These are phyloP conservation scores for Mycena citricolor DNA, from an alignment of 1,284 basidiomycete species.

Conservation along the genomic window DNA sequence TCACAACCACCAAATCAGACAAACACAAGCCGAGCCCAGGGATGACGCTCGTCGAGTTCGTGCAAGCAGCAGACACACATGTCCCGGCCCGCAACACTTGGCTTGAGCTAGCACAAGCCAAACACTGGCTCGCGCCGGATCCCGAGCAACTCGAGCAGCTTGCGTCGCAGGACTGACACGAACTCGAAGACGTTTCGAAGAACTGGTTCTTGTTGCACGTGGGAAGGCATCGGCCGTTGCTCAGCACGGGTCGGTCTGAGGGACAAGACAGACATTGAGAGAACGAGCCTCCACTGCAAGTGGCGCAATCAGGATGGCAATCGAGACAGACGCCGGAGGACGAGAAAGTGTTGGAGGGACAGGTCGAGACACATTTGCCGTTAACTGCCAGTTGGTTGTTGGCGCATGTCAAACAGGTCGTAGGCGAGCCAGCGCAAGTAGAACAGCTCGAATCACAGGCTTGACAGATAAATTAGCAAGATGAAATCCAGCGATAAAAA, in stretches of 20 bases:
- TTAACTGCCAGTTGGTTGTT: slow-evolving; percentile 61
- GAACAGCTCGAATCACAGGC: slow-evolving; percentile 75
- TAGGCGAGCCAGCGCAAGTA: slow-evolving; percentile 63
- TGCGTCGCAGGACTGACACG: slow-evolving; percentile 70
- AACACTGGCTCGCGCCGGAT: slow-evolving; percentile 60
- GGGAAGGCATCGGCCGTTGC: slow-evolving; percentile 69
- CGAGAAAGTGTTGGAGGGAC: slow-evolving; percentile 68
- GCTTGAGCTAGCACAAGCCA: slow-evolving; percentile 66
- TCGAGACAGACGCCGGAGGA: slow-evolving; percentile 62
- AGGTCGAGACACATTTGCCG: slow-evolving; percentile 72
- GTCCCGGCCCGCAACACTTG: slow-evolving; percentile 63
- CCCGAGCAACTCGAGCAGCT: slow-evolving; percentile 75
- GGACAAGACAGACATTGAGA: slow-evolving; percentile 75
- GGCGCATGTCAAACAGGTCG: slow-evolving; percentile 70
- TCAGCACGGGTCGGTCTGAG: slow-evolving; percentile 65
- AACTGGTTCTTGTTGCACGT: slow-evolving; percentile 72
- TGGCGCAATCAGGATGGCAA: slow-evolving; percentile 81
- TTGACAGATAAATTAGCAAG: slow-evolving; percentile 29
- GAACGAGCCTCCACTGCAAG: slow-evolving; percentile 56
- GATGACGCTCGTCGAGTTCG: slow-evolving; percentile 51
- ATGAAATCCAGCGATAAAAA: slow-evolving; percentile 3
- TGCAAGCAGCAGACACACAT: slow-evolving; percentile 64
- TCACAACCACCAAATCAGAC: slow-evolving; percentile 62
- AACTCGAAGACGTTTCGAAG: slow-evolving; percentile 61
- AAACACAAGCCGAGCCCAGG: slow-evolving; percentile 76